Evolutionary conservation across 352 stramenopile genomes (phyloP).

Genomic region (Phytophthora uliginosa): DNA sequence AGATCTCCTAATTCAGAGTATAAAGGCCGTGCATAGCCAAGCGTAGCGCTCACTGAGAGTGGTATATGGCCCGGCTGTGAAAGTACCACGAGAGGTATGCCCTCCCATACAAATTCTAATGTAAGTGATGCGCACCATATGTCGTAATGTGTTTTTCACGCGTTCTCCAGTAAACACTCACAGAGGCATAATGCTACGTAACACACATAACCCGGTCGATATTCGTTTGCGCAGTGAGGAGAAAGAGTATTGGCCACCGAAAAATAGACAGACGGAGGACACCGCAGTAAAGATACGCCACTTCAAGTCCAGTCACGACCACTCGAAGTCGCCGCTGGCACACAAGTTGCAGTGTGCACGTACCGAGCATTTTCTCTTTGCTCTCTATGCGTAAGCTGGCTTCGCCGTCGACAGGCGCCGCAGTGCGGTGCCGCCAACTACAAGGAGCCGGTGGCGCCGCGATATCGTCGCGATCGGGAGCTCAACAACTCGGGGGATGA

Average conservation of each 20-base stretch:
- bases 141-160: too few relatives aligned
- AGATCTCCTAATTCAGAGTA: too few relatives aligned
- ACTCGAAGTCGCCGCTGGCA: constrained; percentile 3
- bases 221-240: not conserved
- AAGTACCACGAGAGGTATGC: too few relatives aligned
- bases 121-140: too few relatives aligned
- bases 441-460: constrained; percentile 2
- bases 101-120: too few relatives aligned
- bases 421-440: not conserved
- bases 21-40: too few relatives aligned
- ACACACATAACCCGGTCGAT: not conserved
- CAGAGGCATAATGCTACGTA: not conserved
- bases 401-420: constrained; percentile 1
- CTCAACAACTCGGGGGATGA: not conserved
- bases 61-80: too few relatives aligned
- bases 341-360: constrained; percentile 4
- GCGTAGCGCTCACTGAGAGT: too few relatives aligned
- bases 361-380: not conserved
- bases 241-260: not conserved
- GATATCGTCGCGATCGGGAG: not conserved
- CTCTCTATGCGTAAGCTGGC: not conserved
- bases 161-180: too few relatives aligned
- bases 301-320: constrained; percentile 33
- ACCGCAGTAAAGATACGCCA: constrained; percentile 2
- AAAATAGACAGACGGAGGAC: constrained; percentile 5